These are phyloP conservation scores for Alternaria postmessia DNA, from an alignment of 2,329 filamentous ascomycete species.

Conservation along the genomic window DNA sequence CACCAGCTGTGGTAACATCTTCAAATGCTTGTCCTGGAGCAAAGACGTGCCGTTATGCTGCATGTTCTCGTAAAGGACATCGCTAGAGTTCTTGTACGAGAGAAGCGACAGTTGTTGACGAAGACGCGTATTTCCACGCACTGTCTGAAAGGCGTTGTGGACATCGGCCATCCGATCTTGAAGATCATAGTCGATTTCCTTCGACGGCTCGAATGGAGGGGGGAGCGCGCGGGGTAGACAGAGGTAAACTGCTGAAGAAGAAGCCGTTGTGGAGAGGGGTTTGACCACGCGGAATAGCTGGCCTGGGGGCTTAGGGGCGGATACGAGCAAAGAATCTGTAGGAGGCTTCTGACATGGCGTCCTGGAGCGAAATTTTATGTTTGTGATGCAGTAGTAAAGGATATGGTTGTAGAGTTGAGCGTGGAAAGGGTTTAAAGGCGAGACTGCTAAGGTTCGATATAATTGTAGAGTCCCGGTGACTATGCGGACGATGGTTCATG, in stretches of 20 bases:
- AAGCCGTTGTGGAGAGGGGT: not conserved
- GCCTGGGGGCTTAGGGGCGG: constrained; percentile 4
- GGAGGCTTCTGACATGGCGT: not conserved
- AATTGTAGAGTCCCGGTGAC: not conserved
- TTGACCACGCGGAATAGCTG: constrained; percentile 18
- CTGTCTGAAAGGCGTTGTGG: not conserved
- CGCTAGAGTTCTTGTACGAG: not conserved
- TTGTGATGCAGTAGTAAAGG: not conserved
- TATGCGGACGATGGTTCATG: not conserved
- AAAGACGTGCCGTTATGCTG: not conserved
- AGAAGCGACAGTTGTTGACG: constrained; percentile 6
- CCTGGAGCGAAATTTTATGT: not conserved
- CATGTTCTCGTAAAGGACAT: not conserved
- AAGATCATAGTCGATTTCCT: not conserved
- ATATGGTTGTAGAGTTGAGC: not conserved
- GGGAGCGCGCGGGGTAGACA: constrained; percentile 14
- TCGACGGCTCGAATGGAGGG: not conserved
- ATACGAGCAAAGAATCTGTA: not conserved
- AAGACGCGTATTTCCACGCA: not conserved
- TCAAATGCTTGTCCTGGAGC: not conserved
- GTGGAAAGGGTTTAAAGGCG: not conserved
- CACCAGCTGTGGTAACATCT: constrained; percentile 5
- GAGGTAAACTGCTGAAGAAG: not conserved
- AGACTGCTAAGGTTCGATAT: not conserved
- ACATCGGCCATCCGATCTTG: not conserved